Base-by-base conservation (phyloP, 148 eudicot species). In the Beta vulgaris region DNA sequence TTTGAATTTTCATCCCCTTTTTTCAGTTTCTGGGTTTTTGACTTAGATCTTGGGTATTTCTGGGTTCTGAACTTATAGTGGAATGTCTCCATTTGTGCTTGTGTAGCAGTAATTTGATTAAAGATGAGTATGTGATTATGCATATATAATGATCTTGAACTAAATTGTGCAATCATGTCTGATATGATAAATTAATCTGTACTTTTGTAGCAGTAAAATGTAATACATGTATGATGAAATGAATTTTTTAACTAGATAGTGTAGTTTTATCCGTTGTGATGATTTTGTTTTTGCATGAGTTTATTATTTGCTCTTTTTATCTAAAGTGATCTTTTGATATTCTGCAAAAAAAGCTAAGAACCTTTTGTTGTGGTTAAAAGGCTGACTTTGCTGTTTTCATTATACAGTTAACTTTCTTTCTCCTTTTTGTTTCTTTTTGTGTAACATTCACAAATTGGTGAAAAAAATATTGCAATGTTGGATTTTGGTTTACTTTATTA, bases 271-370 rank as follows among this genome's bases (percentile, higher is more conserved):
- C n/a, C n/a, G n/a, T n/a, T n/a, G 21, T 31, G 39, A 4, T 3
- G 18, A 32, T 3, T 71, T 48, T 35, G 40, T 12, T 71, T 54
- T 36, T 36, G 74, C 46, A 55, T 19, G 43, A 69, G 62, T 51
- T 51, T 34, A 1, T 23, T 34, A 19, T 18, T 28, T 66, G 18
- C 2, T 54, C 7, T 63, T 44, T 71, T 23, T 23, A n/a, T 31
- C 43, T 14, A 48, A 35, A 34, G n/a, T 25, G 42, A 4, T 1
- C 26, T 46, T 69, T 44, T 77, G 12, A 31, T 66, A 28, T 54
- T 54, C 19, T 42, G 60, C n/a, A n/a, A n/a, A 31, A 46, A 76
- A 80, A 76, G 83, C 6, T 18, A 57, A 71, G 15, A 42, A 18
- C 63, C 83, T 76, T 80, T 80, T 36, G 32, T 29, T 60, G 10